Base-by-base conservation (phyloP, 176 grass and related monocot species). In the Zoysia japonica region DNA sequence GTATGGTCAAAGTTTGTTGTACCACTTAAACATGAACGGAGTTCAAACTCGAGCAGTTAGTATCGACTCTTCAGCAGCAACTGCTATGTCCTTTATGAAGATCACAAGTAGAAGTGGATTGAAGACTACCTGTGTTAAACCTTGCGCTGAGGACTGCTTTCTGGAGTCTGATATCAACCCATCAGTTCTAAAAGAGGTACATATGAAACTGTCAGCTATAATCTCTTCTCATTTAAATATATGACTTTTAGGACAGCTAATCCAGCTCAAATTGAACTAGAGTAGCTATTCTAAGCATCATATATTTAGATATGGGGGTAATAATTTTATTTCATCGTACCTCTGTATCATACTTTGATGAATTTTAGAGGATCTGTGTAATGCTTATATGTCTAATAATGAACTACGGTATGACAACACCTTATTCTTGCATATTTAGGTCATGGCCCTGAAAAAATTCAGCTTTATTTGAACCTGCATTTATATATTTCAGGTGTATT, bases 151-250 rank as follows among this genome's bases (percentile, higher is more conserved):
- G 82, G 95, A 98, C 87, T 78, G 70, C 75, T 87, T 98, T 79
- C 67, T 71, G 65, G 87, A 62, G 70, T 87, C 85, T 41, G 95
- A 98, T 84, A 88, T 98, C 76, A 87, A 92, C 39, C 73, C 87
- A 59, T 71, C 85, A 83, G 75, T 87, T 90, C n/a, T 98, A 20
- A 92, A 92, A 74, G 89, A 94, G 92, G 92, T 92, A 86, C 72
- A 41, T 9, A 43, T 54, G 14, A 48, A 53, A 65, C 66, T 65
- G 40, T 74, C 14, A 59, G 72, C 78, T 49, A 37, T 35, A 66
- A 7, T 36, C 20, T 20, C n/a, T 59, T 20, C 20, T 36, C 11
- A 36, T 11, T 61, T 36, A 3, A 61, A 57, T 55, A 17, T 55
- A 6, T 57, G 54, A 61, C 20, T 11, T 36, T 1, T 36, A 1